Percentiles rank a stretch among this genome's conserved stretches.
phyloP scores from a whole-genome alignment of 345 rosid genomes.

The Brassica napus region Da-Ae NC_063446.1:39147001-39147500 shows the following conservation, averaged over 20 bases:
- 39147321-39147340: slow-evolving; percentile 98
- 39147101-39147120: slow-evolving; percentile 24
- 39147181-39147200: slow-evolving; percentile 81
- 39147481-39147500: too few species aligned
- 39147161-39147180: slow-evolving; percentile 65
- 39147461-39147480: too few species aligned
- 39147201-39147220: slow-evolving; percentile 86
- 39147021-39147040: slow-evolving; percentile 44
- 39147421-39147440: not conserved
- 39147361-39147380: slow-evolving; percentile 90
- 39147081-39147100: slow-evolving; percentile 31
- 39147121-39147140: slow-evolving; percentile 15
- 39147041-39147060: slow-evolving; percentile 20
- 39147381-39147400: slow-evolving; percentile 89
- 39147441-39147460: not conserved
- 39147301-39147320: slow-evolving; percentile 81
- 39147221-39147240: slow-evolving; percentile 93
- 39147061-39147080: slow-evolving; percentile 26
- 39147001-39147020: slow-evolving; percentile 53
- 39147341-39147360: slow-evolving; percentile 88
- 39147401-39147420: not conserved
- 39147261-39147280: slow-evolving; percentile 96
- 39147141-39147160: slow-evolving; percentile 35
- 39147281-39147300: slow-evolving; percentile 97
- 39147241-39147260: slow-evolving; percentile 97